Evolutionary conservation across 2,329 filamentous ascomycete species (phyloP).

Genomic region (Gremmenia infestans): DNA sequence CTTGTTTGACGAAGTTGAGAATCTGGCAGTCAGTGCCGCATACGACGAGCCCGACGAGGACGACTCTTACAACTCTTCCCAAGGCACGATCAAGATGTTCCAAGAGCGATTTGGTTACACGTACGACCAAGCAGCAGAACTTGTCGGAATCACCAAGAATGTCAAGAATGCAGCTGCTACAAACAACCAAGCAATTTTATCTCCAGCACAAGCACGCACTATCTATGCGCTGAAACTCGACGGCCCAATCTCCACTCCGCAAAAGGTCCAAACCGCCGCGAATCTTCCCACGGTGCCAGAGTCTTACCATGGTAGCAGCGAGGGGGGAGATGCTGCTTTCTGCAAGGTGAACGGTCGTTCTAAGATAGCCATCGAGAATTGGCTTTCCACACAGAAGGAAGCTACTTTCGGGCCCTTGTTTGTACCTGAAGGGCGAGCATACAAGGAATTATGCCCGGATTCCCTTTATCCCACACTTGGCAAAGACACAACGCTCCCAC

Average conservation of each 20-base stretch:
- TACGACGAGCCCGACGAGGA: no score
- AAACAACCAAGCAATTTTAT: not conserved
- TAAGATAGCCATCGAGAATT: constrained; percentile 14
- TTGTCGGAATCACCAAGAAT: not conserved
- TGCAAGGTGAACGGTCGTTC: constrained; percentile 20
- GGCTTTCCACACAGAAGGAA: constrained; percentile 14
- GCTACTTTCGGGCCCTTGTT: constrained; percentile 24
- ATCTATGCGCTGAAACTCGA: constrained; percentile 26
- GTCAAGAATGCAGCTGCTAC: not conserved
- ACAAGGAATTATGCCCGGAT: constrained; percentile 25
- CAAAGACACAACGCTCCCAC: constrained; percentile 28
- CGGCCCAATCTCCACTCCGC: constrained; percentile 17
- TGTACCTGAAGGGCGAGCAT: constrained; percentile 22
- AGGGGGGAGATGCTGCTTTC: constrained; percentile 21
- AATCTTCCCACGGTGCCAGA: constrained; percentile 12
- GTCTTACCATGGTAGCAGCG: constrained; percentile 14
- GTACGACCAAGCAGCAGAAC: constrained; percentile 32
- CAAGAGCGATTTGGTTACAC: constrained; percentile 18
- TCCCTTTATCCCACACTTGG: constrained; percentile 24
- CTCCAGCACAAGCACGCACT: not conserved
- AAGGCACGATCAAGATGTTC: no score
- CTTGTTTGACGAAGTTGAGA: no score
- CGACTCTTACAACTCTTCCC: no score
- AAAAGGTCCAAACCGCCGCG: constrained; percentile 20
- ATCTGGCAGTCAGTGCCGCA: no score